phyloP scores from a whole-genome alignment of 2,329 filamentous ascomycete species.

The Pyrenochaeta sp. region DNA sequence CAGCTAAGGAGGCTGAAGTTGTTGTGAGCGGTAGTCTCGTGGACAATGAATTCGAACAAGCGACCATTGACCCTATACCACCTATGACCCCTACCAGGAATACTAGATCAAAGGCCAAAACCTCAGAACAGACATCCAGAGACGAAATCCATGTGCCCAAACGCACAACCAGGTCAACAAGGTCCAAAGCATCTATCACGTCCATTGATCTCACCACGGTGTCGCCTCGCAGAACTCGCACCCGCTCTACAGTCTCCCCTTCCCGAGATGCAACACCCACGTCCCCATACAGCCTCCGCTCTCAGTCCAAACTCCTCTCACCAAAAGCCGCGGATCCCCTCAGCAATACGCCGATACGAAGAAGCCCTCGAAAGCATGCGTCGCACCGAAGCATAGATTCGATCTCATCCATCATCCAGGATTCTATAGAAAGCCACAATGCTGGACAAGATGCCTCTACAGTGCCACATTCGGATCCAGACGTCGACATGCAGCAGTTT shows the following conservation, averaged over 20 bases:
- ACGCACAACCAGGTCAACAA: constrained; percentile 25
- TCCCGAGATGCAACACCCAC: constrained; percentile 21
- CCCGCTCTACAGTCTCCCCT: constrained; percentile 26
- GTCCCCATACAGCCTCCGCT: constrained; percentile 39
- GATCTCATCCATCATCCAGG: constrained; percentile 17
- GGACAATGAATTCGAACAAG: constrained; percentile 28
- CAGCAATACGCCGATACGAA: constrained; percentile 4
- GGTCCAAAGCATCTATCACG: constrained; percentile 23
- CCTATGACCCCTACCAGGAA: constrained; percentile 38
- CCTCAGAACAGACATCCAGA: constrained; percentile 26
- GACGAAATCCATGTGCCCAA: constrained; percentile 17
- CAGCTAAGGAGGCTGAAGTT: constrained; percentile 13
- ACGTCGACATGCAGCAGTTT: constrained; percentile 3
- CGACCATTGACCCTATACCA: constrained; percentile 25
- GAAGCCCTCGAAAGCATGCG: constrained; percentile 20
- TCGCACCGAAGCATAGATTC: constrained; percentile 16
- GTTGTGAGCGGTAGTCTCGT: constrained; percentile 22
- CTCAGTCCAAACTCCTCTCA: constrained; percentile 35
- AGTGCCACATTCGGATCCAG: constrained; percentile 27
- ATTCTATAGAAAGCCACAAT: constrained; percentile 38
- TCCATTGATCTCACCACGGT: constrained; percentile 18
- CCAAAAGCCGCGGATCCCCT: constrained; percentile 5
- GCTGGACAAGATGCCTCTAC: constrained; percentile 41
- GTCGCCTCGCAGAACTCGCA: constrained; percentile 27
- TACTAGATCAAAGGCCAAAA: constrained; percentile 42